Evolutionary conservation across 345 rosid genomes (phyloP).

Genomic region (Kandelia obovata): DNA sequence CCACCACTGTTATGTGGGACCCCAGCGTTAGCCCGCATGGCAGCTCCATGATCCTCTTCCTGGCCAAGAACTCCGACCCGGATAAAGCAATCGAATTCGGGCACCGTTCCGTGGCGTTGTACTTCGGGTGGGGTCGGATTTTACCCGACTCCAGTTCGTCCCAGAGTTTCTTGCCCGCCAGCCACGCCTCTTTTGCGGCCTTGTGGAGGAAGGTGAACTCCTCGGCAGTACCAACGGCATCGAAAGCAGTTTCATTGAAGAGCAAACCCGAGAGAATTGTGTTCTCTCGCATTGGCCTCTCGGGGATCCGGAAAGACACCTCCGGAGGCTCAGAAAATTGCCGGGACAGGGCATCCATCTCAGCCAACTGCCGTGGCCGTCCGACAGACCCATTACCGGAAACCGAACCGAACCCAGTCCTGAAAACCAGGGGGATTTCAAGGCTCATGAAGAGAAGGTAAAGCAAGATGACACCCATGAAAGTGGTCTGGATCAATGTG

Average conservation of each 20-base stretch:
- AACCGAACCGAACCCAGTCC: slow-evolving; percentile 26
- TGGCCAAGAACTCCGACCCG: slow-evolving; percentile 46
- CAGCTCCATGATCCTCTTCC: slow-evolving; percentile 48
- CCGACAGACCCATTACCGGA: slow-evolving; percentile 23
- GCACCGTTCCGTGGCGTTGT: slow-evolving; percentile 27
- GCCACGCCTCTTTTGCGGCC: slow-evolving; percentile 67
- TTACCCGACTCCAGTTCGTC: slow-evolving; percentile 55
- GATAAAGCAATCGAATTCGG: slow-evolving; percentile 63
- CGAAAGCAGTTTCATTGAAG: slow-evolving; percentile 22
- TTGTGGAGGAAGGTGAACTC: slow-evolving; percentile 50
- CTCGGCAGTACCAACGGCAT: slow-evolving; percentile 8
- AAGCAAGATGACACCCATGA: slow-evolving; percentile 35
- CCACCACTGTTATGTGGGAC: slow-evolving; percentile 76
- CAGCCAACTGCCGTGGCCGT: background rate
- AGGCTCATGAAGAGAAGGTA: slow-evolving; percentile 45
- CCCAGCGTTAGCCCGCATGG: slow-evolving; percentile 90
- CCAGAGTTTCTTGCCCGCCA: slow-evolving; percentile 70
- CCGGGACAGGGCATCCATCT: background rate
- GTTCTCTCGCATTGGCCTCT: slow-evolving; percentile 19
- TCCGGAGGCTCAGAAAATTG: background rate
- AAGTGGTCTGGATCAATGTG: slow-evolving; percentile 30
- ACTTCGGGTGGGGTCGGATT: slow-evolving; percentile 34
- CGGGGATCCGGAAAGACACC: slow-evolving; percentile 8
- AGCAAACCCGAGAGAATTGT: slow-evolving; percentile 14
- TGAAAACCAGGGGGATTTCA: slow-evolving; percentile 45